Base-by-base conservation (phyloP, 2,329 filamentous ascomycete genomes). In the Hysterium pulicare region DNA sequence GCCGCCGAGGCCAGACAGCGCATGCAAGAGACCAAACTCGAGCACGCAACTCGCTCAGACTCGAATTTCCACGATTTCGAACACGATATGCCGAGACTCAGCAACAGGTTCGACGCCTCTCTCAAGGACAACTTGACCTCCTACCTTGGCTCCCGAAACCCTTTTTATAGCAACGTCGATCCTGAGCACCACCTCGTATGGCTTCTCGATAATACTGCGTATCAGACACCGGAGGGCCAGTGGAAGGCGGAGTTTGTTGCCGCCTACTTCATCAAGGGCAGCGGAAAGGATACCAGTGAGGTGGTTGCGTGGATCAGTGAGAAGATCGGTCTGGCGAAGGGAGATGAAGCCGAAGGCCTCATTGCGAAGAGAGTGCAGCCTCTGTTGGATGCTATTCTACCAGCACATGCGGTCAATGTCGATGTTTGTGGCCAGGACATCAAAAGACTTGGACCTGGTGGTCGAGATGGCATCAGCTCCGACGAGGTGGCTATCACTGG, bases 161-260 rank as follows among this genome's bases (percentile, higher is more conserved):
- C 67, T 1, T 66, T 68, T 49, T 60, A 50, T 40, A 44, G 52
- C 7, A 38, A 49, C 24, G 78, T 88, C 35, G 77, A 81, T 41
- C 72, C 75, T 13, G 69, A 79, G n/a, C 66, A 73, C 38, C 86
- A 95, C 62, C 81, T 79, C 11, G 82, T 96, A 31, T 96, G 91
- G 91, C 72, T 96, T 6, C 74, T 96, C 36, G 90, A 97, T 71
- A 95, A 93, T 58, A 91, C 87, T 2, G 90, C 90, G 4, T 91
- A 85, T 62, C 79, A 81, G 46, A 64, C 17, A 15, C 55, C 64
- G 19, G 38, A 59, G 40, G 71, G 69, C 45, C 54, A 57, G 15
- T 96, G 90, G 89, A 76, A 87, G 57, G 86, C 86, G 20, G 88
- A 96, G 61, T 90, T 90, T 48, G 82, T 95, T 0, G 81, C 86